phyloP scores from a whole-genome alignment of 169 alveolate genomes.

The Cyclospora cayetanensis region DNA sequence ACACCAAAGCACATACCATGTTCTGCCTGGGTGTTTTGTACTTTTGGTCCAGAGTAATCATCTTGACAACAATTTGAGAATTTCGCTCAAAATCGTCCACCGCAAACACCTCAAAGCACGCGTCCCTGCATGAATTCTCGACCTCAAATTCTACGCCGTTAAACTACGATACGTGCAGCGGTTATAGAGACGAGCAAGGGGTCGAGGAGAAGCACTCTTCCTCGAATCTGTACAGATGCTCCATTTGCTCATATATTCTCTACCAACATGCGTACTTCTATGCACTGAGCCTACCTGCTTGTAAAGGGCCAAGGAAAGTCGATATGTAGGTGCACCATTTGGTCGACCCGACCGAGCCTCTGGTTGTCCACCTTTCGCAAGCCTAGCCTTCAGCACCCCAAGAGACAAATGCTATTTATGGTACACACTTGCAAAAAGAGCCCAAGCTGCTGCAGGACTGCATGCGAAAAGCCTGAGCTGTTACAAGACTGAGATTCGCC shows the following conservation, averaged over 20 bases:
- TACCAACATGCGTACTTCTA: neutral
- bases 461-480: too few species aligned
- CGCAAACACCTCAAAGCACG: conserved; percentile 69
- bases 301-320: conserved; percentile 73
- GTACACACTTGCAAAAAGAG: too few species aligned
- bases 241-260: neutral
- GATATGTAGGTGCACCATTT: conserved; percentile 68
- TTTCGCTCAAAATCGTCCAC: conserved; percentile 69
- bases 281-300: conserved; percentile 49
- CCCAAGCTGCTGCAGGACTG: too few species aligned
- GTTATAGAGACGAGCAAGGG: neutral
- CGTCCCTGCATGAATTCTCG: conserved; percentile 47
- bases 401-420: neutral
- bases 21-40: conserved; percentile 33
- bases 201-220: neutral
- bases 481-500: too few species aligned
- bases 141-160: neutral
- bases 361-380: conserved; percentile 41
- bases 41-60: conserved; percentile 57
- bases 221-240: too few species aligned
- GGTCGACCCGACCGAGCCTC: conserved; percentile 68
- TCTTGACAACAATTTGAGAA: conserved; percentile 60
- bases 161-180: neutral
- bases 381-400: conserved; percentile 59
- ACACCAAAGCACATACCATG: conserved; percentile 8